Percentiles rank a stretch among this genome's conserved stretches.
Evolutionary conservation across 768 basidiomycete species (phyloP).

Genomic region (Termitomyces sp.): DNA sequence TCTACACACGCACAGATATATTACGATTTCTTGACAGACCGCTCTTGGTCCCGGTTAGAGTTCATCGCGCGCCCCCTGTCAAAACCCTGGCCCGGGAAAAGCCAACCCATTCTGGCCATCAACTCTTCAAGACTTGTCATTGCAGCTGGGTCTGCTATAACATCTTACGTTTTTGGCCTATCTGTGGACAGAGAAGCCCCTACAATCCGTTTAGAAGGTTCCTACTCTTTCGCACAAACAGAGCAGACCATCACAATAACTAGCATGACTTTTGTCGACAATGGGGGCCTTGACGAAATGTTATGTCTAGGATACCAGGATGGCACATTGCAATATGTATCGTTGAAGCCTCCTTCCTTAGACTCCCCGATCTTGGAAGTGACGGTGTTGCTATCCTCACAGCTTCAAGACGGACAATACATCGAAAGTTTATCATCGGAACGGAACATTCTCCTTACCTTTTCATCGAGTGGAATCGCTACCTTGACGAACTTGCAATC

Average conservation of each 20-base stretch:
- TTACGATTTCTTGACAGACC: constrained; percentile 49
- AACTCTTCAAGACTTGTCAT: constrained; percentile 52
- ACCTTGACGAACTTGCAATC: constrained; percentile 21
- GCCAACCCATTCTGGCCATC: constrained; percentile 52
- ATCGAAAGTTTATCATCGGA: constrained; percentile 53
- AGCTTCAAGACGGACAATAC: constrained; percentile 36
- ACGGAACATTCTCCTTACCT: constrained; percentile 39
- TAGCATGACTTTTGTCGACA: constrained; percentile 41
- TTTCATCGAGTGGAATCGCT: constrained; percentile 53
- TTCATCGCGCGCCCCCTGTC: constrained; percentile 66
- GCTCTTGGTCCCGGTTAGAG: constrained; percentile 40
- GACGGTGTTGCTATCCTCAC: constrained; percentile 4
- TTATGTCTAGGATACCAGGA: constrained; percentile 56
- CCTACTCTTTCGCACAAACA: constrained; percentile 30
- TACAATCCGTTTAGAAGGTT: constrained; percentile 40
- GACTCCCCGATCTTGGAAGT: constrained; percentile 13
- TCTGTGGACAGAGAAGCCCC: constrained; percentile 29
- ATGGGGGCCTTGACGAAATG: constrained; percentile 35
- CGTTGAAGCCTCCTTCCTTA: constrained; percentile 14
- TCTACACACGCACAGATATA: constrained; percentile 34
- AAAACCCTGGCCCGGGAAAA: constrained; percentile 48
- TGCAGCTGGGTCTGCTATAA: constrained; percentile 52
- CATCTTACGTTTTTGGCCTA: constrained; percentile 47
- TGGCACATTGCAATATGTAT: constrained; percentile 48
- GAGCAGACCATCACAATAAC: constrained; percentile 45